These are phyloP conservation scores for Nadsonia fulvescens DNA, from an alignment of 805 yeast species.

Conservation along the genomic window DNA sequence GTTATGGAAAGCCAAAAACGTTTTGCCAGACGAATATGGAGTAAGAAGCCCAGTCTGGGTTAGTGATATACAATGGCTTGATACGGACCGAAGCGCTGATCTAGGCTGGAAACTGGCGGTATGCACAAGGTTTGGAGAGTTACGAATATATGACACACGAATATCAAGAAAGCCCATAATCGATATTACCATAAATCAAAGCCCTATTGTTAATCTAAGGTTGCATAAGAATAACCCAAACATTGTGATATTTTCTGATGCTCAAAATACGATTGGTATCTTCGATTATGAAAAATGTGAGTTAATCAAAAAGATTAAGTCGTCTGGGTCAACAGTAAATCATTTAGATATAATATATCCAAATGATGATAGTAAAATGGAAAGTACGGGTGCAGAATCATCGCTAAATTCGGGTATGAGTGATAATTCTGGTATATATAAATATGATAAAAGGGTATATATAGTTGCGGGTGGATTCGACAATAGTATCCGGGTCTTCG, in stretches of 20 bases:
- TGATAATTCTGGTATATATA: too few species aligned
- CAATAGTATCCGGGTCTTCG: too few species aligned
- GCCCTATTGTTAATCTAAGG: constrained; percentile 9
- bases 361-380: too few species aligned
- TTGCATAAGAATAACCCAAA: constrained; percentile 1
- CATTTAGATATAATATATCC: too few species aligned
- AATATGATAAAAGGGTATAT: too few species aligned
- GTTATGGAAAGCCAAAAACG: constrained; percentile 57
- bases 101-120: constrained; percentile 36
- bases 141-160: constrained; percentile 48
- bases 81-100: constrained; percentile 18
- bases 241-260: constrained; percentile 7
- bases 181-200: constrained; percentile 7
- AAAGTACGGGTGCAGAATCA: too few species aligned
- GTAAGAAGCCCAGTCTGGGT: constrained; percentile 69
- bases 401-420: too few species aligned
- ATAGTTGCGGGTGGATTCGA: too few species aligned
- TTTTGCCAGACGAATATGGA: constrained; percentile 52
- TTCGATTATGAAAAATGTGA: constrained; percentile 1
- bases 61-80: constrained; percentile 31
- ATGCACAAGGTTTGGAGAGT: constrained; percentile 49
- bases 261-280: constrained; percentile 6
- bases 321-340: too few species aligned
- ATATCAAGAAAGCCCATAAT: constrained; percentile 8
- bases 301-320: neutral